Evolutionary conservation across 1,139 yeast species (phyloP).

Genomic region (Citeromyces siamensis): DNA sequence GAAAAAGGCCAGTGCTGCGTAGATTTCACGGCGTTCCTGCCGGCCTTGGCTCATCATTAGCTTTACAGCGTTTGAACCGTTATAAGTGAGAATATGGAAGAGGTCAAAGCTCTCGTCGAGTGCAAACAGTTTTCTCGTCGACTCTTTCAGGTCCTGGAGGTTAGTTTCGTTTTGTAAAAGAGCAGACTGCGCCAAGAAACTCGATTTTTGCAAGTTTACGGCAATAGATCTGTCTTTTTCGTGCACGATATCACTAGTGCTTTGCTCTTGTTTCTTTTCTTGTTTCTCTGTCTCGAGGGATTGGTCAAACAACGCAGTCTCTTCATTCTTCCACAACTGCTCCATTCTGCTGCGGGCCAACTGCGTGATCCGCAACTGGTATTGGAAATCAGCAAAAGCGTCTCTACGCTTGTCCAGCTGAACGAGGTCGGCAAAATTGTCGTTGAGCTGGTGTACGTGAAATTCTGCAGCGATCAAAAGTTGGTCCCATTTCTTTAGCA

Average conservation of each 20-base stretch:
- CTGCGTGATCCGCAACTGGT: slow-evolving; percentile 15
- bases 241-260: slow-evolving; percentile 4
- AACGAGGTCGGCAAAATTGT: background rate
- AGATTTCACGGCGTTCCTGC: slow-evolving; percentile 47
- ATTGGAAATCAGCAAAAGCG: slow-evolving; percentile 12
- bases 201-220: slow-evolving; percentile 16
- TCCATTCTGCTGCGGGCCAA: slow-evolving; percentile 9
- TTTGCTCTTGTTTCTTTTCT: slow-evolving; percentile 5
- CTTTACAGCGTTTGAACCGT: slow-evolving; percentile 31
- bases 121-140: slow-evolving; percentile 35
- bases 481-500: slow-evolving; percentile 3
- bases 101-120: slow-evolving; percentile 39
- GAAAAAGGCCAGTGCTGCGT: slow-evolving; percentile 45
- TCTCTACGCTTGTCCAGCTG: slow-evolving; percentile 9
- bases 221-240: slow-evolving; percentile 11
- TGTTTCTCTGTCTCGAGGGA: slow-evolving; percentile 5
- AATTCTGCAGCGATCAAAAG: background rate
- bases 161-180: slow-evolving; percentile 44
- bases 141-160: slow-evolving; percentile 45
- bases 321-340: slow-evolving; percentile 4
- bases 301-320: slow-evolving; percentile 6
- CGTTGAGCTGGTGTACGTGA: background rate
- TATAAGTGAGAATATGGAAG: slow-evolving; percentile 43
- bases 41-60: slow-evolving; percentile 59
- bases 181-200: slow-evolving; percentile 17